phyloP scores from a whole-genome alignment of 2,329 filamentous ascomycete species.

The Diplodia corticola region DNA sequence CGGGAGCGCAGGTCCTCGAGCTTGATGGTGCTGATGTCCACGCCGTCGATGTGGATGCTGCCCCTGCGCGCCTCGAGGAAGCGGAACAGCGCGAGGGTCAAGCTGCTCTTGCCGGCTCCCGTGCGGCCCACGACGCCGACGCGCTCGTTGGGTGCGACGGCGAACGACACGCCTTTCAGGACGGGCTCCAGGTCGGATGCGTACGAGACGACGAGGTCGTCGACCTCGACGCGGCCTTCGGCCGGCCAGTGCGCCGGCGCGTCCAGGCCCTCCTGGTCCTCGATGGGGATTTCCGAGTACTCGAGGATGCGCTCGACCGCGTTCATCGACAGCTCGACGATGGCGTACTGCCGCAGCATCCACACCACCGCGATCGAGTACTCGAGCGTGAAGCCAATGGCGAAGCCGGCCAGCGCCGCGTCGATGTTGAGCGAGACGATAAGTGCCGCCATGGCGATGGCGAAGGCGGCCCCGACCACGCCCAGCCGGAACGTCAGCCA shows the following conservation, averaged over 20 bases:
- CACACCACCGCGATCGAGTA: slow-evolving; percentile 65
- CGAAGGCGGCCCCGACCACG: slow-evolving; percentile 68
- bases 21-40: slow-evolving; percentile 72
- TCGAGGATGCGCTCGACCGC: slow-evolving; percentile 74
- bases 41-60: slow-evolving; percentile 66
- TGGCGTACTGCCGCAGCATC: slow-evolving; percentile 67
- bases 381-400: slow-evolving; percentile 70
- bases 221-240: slow-evolving; percentile 70
- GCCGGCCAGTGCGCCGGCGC: slow-evolving; percentile 74
- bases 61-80: slow-evolving; percentile 60
- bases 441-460: slow-evolving; percentile 63
- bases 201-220: slow-evolving; percentile 70
- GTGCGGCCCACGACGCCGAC: slow-evolving; percentile 68
- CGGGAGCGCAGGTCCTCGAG: slow-evolving; percentile 71
- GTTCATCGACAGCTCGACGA: slow-evolving; percentile 73
- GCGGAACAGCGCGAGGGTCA: slow-evolving; percentile 75
- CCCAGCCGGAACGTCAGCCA: slow-evolving; percentile 77
- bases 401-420: slow-evolving; percentile 72
- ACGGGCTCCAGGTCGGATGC: slow-evolving; percentile 70
- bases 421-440: slow-evolving; percentile 65
- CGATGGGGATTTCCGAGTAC: slow-evolving; percentile 64
- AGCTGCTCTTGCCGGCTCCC: slow-evolving; percentile 73
- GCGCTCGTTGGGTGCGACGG: slow-evolving; percentile 65
- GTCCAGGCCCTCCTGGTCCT: slow-evolving; percentile 53
- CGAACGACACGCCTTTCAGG: slow-evolving; percentile 68